Evolutionary conservation across 2,329 filamentous ascomycete species (phyloP), one percentile per base, ranked within the genome.

Genomic region (Drechslera avenae): DNA sequence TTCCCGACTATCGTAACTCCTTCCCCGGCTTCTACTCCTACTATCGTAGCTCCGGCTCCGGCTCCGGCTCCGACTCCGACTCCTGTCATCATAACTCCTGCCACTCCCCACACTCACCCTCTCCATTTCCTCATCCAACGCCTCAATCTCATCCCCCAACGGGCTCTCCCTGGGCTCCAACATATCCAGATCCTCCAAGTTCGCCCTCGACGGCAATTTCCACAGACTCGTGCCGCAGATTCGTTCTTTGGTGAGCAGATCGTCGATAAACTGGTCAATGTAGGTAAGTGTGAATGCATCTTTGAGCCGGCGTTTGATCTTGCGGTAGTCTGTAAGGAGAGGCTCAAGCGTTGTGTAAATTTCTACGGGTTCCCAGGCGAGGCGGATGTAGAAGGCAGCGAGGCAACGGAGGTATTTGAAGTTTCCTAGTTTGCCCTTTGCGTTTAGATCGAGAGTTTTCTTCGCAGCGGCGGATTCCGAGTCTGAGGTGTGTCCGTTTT

Each of bases 181-280:
- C 65, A 92, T 75, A 60, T 96, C 94, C 71, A 96, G 69, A 72
- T 99, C 94, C 76, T 99, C 94, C 58, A 99, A 72, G 43, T 90
- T 82, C 59, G 89, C 86, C 62, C 94, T 81, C 52, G 86, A 86
- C 3, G 92, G 90, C 81, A 99, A 83, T 77, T 96, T 96, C 86
- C 91, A 95, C 62, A 99, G 71, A 68, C 87, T 95, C 3, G 94
- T 97, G 31, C 87, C 93, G 69, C 93, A 97, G 0, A 97, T 87
- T 44, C 94, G 83, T 50, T 95, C 90, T 75, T 96, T 96, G 0
- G 84, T 88, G 56, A 99, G 78, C 59, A 99, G 76, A 55, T 97
- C 91, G 72, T 99, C 94, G 47, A 97, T 85, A 72, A 99, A 97
- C 63, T 93, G 87, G 73, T 99, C 94, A 75, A 99, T 80, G 66